Evolutionary conservation across 495 filamentous ascomycete species (phyloP), one percentile per base, ranked within the genome.

Genomic region (Neohortaea acidophila): DNA sequence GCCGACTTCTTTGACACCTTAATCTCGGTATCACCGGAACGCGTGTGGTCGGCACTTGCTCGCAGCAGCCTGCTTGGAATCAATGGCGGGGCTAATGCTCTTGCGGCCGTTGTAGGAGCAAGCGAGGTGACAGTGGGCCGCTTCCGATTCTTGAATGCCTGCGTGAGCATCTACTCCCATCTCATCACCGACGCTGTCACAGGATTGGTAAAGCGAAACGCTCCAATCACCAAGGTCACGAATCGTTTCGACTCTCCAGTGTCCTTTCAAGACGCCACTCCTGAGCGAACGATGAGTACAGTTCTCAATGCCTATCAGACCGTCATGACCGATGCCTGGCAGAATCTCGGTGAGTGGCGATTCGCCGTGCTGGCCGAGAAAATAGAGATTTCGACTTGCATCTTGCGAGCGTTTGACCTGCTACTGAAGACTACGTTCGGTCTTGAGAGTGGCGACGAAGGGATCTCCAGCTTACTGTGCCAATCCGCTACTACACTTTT

Each of bases 11-110:
- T 87, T 11, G 66, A 77, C 41, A 73, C 72, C 14, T 58, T 89
- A 8, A 53, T 84, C 3, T 61, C 66, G 4, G 59, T 91, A n/a
- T 62, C 77, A 19, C 86, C 87, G 3, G 75, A 73, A 30, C 64
- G 86, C 41, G 74, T 93, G 2, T 97, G 87, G 87, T 80, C 84
- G 3, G 83, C 86, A 51, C 71, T 97, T 51, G 69, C 78, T 4
- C 68, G 82, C 34, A 91, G 80, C 54, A 67, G 67, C 28, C 66
- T 97, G 18, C 66, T 94, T 32, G 79, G 77, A 24, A 66, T 69
- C 20, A 72, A 80, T 51, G 72, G 79, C 2, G 72, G 73, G 45
- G 78, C 78, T 10, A 79, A 84, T 10, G 68, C 75, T 32, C 67
- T 96, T 42, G 66, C 75, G 18, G 70, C 70, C 21, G 73, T 94